Evolutionary conservation across 2,329 filamentous ascomycete species (phyloP), one percentile per base, ranked within the genome.

Genomic region (Calonectria pteridis): DNA sequence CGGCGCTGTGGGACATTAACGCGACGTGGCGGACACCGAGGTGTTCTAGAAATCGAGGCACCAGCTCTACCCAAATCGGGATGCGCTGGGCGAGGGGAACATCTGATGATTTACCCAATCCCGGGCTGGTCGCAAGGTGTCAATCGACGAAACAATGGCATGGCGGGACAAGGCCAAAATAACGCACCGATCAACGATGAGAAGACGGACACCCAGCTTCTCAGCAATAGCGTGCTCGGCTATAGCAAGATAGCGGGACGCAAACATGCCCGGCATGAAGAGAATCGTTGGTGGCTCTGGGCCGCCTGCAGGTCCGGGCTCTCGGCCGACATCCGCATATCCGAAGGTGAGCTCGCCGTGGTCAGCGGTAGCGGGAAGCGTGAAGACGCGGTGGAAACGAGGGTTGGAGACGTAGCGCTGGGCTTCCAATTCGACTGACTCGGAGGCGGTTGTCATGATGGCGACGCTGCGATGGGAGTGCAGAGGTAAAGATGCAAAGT

Each of bases 221-320:
- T 77, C 78, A 9, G 82, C 84, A 13, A 85, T 75, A 2, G 75
- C 73, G 71, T 85, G 81, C 73, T 85, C 83, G 68, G 76, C 74
- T 13, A 83, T 71, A 35, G 81, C 81, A 53, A 83, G 58, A 69
- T 79, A 78, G 77, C 75, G 69, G 73, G 76, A 63, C 70, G 79
- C 78, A 49, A 81, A 82, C 77, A 82, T 78, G 35, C 80, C 77
- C 31, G 80, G 83, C 43, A 82, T 77, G 50, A 84, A 79, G 1
- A 84, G 55, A 1, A 84, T 71, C 9, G 77, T 76, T 2, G 82
- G 82, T 4, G 73, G 70, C 10, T 74, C 67, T 2, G 77, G 70
- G 16, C 46, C 46, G 11, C 26, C 49, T 14, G 18, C 18, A 14
- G 55, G 20, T 4, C 49, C 64, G 7, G 71, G 72, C 2, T 23